Conservation (phyloP, 352 stramenopile genomes). For the Thraustochytrium striatum region DNA sequence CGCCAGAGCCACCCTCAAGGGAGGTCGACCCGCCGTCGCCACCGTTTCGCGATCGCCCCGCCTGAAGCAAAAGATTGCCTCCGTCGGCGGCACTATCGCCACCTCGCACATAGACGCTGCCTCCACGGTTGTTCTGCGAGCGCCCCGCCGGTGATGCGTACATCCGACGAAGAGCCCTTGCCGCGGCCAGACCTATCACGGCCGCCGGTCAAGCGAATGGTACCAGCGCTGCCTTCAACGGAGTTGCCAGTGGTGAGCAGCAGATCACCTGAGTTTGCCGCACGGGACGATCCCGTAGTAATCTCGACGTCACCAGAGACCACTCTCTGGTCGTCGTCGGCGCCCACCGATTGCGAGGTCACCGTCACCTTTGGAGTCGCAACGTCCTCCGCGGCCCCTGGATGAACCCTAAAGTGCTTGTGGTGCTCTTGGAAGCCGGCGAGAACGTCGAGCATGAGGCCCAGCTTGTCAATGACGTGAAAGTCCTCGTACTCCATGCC, state of each 20-base stretch:
- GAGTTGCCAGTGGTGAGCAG: conserved; percentile 54
- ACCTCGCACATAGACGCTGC: not conserved
- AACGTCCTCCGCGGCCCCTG: not conserved
- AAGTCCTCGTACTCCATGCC: conserved; percentile 78
- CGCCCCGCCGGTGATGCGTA: not conserved
- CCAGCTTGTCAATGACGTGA: conserved; percentile 84
- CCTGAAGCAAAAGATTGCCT: not conserved
- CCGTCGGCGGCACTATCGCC: not conserved
- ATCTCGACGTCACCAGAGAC: not conserved
- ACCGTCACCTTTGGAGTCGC: not conserved
- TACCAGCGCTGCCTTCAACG: not conserved
- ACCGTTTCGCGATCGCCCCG: not conserved
- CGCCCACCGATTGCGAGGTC: not conserved
- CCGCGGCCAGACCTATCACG: not conserved
- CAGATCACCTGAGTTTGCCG: conserved; percentile 53
- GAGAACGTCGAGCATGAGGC: conserved; percentile 79
- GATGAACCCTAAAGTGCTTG: conserved; percentile 62
- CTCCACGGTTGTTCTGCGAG: not conserved
- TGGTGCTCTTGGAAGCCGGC: conserved; percentile 77
- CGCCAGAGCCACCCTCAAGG: not conserved
- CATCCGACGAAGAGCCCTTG: not conserved
- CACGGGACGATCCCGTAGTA: not conserved
- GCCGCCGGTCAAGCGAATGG: not conserved
- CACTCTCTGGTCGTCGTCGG: too few relatives aligned
- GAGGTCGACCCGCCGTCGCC: not conserved